Base-by-base conservation (phyloP, 805 yeast species). In the Peterozyma toletana region DNA sequence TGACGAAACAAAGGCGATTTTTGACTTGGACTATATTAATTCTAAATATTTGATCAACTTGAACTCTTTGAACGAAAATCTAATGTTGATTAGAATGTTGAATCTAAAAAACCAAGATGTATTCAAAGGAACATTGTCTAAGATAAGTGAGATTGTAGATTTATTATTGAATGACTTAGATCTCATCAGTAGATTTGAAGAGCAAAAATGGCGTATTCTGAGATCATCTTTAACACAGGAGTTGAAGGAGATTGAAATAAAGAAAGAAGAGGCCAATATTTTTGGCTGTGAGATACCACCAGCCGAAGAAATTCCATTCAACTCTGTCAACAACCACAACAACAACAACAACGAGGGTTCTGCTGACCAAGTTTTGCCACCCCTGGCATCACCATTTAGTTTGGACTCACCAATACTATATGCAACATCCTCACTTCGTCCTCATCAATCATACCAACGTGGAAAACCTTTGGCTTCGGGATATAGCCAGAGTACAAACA, bases 61-160 rank as follows among this genome's bases (percentile, higher is more conserved):
- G 11, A 11, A 11, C 3, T 17, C 29, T 3, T 17, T 40, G 15
- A 15, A 30, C 9, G 39, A 40, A 9, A 33, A 38, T 6, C 14
- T 44, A 16, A 27, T 40, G 13, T 14, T 37, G 33, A 44, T 44
- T 27, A 40, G 35, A 33, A 37, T 40, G n/a, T 5, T 44, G 31
- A 40, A 35, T 11, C 11, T 7, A 18, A 44, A 40, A 17, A 44
- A 44, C 14, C 13, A 9, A 16, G 41, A 40, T 9, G 13, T 16
- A 1, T 33, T 44, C 29, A 17, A 33, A 18, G 47, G 47, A 11
- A 29, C 41, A 5, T 38, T 40, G 17, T 5, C 7, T 4, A 38
- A 33, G 9, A 44, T 44, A 7, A 37, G 42, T 29, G 47, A 44
- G 18, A 39, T 44, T 36, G 38, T 44, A 17, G 44, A 40, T 6